These are phyloP conservation scores for Sinapis alba DNA, from an alignment of 441 rosid species.

Conservation along the genomic window DNA sequence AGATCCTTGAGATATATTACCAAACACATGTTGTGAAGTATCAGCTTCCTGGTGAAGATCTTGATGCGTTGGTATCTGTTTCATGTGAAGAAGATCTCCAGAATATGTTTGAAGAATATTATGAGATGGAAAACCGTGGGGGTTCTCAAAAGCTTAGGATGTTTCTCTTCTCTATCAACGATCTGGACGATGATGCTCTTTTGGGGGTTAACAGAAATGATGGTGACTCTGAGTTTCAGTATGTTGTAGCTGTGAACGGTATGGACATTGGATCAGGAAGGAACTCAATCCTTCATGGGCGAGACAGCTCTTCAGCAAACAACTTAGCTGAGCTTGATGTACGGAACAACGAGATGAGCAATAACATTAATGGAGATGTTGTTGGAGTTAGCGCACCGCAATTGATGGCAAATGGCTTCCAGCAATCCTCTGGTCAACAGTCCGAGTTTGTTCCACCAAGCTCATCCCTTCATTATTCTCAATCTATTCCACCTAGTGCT, in stretches of 20 bases:
- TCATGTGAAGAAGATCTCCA: slow-evolving; percentile 44
- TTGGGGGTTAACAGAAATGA: slow-evolving; percentile 27
- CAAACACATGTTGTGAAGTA: slow-evolving; percentile 39
- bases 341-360: slow-evolving; percentile 22
- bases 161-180: slow-evolving; percentile 40
- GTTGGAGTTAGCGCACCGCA: slow-evolving; percentile 29
- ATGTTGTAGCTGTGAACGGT: slow-evolving; percentile 45
- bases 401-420: slow-evolving; percentile 25
- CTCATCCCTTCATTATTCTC: slow-evolving; percentile 43
- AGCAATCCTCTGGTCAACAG: slow-evolving; percentile 28
- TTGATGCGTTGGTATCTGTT: slow-evolving; percentile 46
- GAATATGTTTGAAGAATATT: slow-evolving; percentile 43
- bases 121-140: slow-evolving; percentile 41
- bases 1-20: slow-evolving; percentile 36
- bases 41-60: slow-evolving; percentile 48
- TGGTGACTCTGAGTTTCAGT: slow-evolving; percentile 41
- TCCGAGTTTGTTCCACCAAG: slow-evolving; percentile 36
- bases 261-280: slow-evolving; percentile 38
- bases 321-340: slow-evolving; percentile 36
- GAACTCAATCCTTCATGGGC: slow-evolving; percentile 27
- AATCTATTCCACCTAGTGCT: slow-evolving; percentile 17
- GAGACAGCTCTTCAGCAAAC: slow-evolving; percentile 38
- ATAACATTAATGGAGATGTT: slow-evolving; percentile 24
- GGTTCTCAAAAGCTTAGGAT: slow-evolving; percentile 42
- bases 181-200: slow-evolving; percentile 41